A percentile compares a stretch with the other conserved stretches of the same genome.
Evolutionary conservation across 2,329 filamentous ascomycete species (phyloP).

Genomic region (Aspergillus niger): DNA sequence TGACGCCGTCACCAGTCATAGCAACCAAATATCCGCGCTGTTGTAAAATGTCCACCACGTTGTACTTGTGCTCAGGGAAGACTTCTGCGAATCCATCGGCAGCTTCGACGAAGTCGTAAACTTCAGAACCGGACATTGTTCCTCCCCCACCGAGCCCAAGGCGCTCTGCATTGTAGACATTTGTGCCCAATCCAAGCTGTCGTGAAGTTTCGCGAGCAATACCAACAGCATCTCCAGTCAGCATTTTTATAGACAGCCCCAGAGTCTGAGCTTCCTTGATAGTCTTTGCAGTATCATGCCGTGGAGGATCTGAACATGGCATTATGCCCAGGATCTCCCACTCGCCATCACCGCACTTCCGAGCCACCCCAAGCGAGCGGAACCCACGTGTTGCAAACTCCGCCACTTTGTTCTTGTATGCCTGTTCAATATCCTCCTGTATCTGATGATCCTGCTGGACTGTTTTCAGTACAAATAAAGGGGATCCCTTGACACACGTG

Average conservation of each 20-base stretch:
- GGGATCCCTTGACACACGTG: slow-evolving; percentile 87
- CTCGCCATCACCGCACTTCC: slow-evolving; percentile 75
- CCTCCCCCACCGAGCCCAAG: slow-evolving; percentile 86
- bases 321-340: slow-evolving; percentile 96
- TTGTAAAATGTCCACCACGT: slow-evolving; percentile 89
- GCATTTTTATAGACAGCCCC: slow-evolving; percentile 91
- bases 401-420: slow-evolving; percentile 89
- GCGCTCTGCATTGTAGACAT: slow-evolving; percentile 90
- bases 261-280: slow-evolving; percentile 86
- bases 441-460: slow-evolving; percentile 84
- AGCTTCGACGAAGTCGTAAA: slow-evolving; percentile 94
- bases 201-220: slow-evolving; percentile 90
- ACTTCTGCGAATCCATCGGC: slow-evolving; percentile 94
- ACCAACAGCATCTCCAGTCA: slow-evolving; percentile 91
- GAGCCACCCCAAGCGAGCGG: slow-evolving; percentile 89
- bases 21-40: slow-evolving; percentile 91
- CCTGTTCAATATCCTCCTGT: slow-evolving; percentile 72
- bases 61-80: slow-evolving; percentile 94
- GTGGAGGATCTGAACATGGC: slow-evolving; percentile 89
- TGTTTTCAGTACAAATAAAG: slow-evolving; percentile 82
- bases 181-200: slow-evolving; percentile 87
- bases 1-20: slow-evolving; percentile 96
- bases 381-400: slow-evolving; percentile 93
- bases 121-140: slow-evolving; percentile 90
- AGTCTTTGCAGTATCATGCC: slow-evolving; percentile 86